Percentiles rank a stretch among this genome's conserved stretches.
Evolutionary conservation across 495 filamentous ascomycete species (phyloP).

Genomic region (Penicillium soppii): DNA sequence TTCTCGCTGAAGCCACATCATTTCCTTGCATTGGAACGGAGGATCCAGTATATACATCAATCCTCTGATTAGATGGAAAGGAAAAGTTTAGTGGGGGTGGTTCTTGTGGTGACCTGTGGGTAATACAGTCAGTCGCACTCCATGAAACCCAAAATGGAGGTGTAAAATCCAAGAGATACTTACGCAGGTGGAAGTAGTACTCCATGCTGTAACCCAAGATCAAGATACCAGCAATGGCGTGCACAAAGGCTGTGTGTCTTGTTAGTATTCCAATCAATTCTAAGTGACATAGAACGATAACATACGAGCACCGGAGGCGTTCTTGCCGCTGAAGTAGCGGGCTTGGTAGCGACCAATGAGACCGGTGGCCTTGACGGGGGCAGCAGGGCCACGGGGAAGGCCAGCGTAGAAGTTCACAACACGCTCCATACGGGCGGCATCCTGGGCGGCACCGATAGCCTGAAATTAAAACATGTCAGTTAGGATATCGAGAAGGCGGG

Average conservation of each 20-base stretch:
- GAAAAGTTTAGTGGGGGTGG: constrained; percentile 79
- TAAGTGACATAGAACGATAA: constrained; percentile 13
- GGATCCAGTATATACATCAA: constrained; percentile 44
- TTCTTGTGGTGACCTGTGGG: constrained; percentile 94
- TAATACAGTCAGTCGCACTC: constrained; percentile 12
- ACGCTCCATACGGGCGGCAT: constrained; percentile 93
- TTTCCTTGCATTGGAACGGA: constrained; percentile 27
- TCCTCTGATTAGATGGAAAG: constrained; percentile 25
- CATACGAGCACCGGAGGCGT: constrained; percentile 83
- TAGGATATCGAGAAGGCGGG: constrained; percentile 1
- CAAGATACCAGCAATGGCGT: constrained; percentile 74
- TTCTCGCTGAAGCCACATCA: constrained; percentile 32
- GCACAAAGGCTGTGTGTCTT: constrained; percentile 72
- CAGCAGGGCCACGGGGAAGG: constrained; percentile 85
- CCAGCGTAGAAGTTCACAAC: constrained; percentile 98
- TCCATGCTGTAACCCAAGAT: constrained; percentile 87
- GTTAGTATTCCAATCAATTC: constrained; percentile 15
- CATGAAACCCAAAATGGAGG: not conserved
- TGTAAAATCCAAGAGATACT: constrained; percentile 30
- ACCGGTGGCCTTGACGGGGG: constrained; percentile 74
- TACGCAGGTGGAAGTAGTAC: constrained; percentile 99
- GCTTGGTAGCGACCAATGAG: constrained; percentile 85
- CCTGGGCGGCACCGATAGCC: constrained; percentile 87
- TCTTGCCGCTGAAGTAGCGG: constrained; percentile 87
- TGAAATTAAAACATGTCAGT: constrained; percentile 50